These are phyloP conservation scores for Extremus antarcticus DNA, from an alignment of 495 filamentous ascomycete genomes.

Conservation along the genomic window DNA sequence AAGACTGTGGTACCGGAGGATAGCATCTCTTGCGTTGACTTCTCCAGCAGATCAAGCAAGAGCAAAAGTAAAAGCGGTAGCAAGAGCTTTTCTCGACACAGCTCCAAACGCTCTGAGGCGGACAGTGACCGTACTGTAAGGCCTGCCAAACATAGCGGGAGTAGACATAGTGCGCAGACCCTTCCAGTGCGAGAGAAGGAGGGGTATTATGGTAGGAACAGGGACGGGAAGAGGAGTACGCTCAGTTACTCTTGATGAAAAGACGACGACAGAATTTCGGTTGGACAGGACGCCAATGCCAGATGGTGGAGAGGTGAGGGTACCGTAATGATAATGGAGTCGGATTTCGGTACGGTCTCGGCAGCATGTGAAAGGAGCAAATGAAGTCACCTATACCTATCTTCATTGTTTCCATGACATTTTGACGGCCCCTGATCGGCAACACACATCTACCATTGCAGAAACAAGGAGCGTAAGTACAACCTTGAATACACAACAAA, in stretches of 20 bases:
- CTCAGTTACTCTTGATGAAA: neutral
- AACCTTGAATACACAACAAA: too few species aligned
- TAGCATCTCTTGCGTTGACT: conserved; percentile 28
- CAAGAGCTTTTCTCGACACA: neutral
- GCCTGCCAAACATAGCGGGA: conserved; percentile 9
- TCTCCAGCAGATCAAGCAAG: neutral
- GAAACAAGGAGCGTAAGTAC: too few species aligned
- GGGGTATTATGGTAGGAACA: conserved; percentile 12
- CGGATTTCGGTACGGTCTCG: too few species aligned
- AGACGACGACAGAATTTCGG: neutral
- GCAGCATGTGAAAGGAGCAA: too few species aligned
- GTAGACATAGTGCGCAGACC: conserved; percentile 10
- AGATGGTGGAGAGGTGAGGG: too few species aligned
- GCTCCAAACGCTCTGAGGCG: conserved; percentile 15
- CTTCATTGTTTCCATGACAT: too few species aligned
- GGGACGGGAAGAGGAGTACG: neutral
- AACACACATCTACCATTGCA: too few species aligned
- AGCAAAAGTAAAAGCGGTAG: neutral
- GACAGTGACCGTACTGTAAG: conserved; percentile 23
- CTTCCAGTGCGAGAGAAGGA: conserved; percentile 21
- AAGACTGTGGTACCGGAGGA: conserved; percentile 29
- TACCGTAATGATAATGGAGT: too few species aligned
- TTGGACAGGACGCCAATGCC: neutral
- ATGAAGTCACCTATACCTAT: too few species aligned
- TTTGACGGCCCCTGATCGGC: too few species aligned